Base-by-base conservation (phyloP, 768 basidiomycete species). In the Naganishia vishniacii region DNA sequence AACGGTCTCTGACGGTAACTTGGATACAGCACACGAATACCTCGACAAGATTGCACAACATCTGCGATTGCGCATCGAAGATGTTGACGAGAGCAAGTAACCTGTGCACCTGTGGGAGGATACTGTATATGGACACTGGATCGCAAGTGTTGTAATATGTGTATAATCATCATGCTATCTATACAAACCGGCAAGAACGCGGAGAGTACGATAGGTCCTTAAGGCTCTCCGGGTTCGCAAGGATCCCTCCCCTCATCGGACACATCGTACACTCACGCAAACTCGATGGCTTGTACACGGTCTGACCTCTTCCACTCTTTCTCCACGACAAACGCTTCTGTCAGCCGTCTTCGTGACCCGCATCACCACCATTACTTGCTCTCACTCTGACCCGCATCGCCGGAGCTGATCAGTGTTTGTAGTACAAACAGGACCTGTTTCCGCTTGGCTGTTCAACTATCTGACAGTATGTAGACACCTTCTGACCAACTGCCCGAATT, bases 171-270 rank as follows among this genome's bases (percentile, higher is more conserved):
- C n/a, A 12, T 44, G 32, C 49, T 8, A n/a, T 51, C 31, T 31
- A n/a, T 8, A 16, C 49, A 20, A 20, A 29, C 34, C n/a, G n/a
- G n/a, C n/a, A n/a, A n/a, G n/a, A n/a, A n/a, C n/a, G n/a, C n/a
- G n/a, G n/a, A n/a, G n/a, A n/a, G n/a, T n/a, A n/a, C n/a, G n/a
- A n/a, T n/a, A n/a, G n/a, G n/a, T 26, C 32, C 20, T 25, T 26
- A 37, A 56, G 53, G 53, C 53, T 56, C 53, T 56, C 53, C 23
- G 53, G 53, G 53, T 34, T 56, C 53, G 5, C 53, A 23, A 56
- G 31, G 53, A 56, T 34, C 53, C 53, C 53, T 56, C 53, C 53
- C 53, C 53, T 56, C 25, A 26, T 5, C 12, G n/a, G 32, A 56
- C 53, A 12, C 13, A 23, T 40, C 37, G 18, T 40, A 5, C 53